A percentile compares a stretch with the other conserved stretches of the same genome.
phyloP scores from a whole-genome alignment of 495 filamentous ascomycete genomes.

The Amphirosellinia nigrospora region DNA sequence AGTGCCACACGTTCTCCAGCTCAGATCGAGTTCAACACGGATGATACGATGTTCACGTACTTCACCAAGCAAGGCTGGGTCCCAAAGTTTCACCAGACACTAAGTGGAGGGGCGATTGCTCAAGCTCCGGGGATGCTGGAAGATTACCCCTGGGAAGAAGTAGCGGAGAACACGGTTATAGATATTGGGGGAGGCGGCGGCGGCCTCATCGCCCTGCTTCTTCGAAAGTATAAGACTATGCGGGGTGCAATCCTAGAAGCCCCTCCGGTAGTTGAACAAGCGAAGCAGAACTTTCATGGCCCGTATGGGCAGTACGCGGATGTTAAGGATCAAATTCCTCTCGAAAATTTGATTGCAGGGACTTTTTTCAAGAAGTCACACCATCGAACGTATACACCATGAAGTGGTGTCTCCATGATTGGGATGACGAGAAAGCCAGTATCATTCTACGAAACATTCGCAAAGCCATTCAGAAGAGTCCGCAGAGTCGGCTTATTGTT shows the following conservation, averaged over 20 bases:
- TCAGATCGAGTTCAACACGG: constrained; percentile 41
- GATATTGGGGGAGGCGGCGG: constrained; percentile 30
- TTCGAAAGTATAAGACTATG: not conserved
- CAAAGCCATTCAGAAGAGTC: constrained; percentile 16
- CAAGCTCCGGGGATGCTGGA: constrained; percentile 43
- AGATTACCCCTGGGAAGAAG: constrained; percentile 43
- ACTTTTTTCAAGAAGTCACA: constrained; percentile 36
- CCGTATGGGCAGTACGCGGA: not conserved
- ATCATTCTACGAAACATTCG: constrained; percentile 29
- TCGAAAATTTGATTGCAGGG: constrained; percentile 30
- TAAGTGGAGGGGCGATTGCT: constrained; percentile 40
- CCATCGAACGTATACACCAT: constrained; percentile 34
- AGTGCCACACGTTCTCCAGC: constrained; percentile 27
- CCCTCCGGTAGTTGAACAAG: not conserved
- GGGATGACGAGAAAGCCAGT: constrained; percentile 34
- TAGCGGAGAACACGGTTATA: constrained; percentile 15
- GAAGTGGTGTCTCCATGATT: constrained; percentile 44
- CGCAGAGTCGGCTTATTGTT: constrained; percentile 29
- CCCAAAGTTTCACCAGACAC: constrained; percentile 34
- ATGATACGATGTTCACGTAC: constrained; percentile 43
- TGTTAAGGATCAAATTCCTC: not conserved
- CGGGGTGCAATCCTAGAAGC: not conserved
- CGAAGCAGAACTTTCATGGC: not conserved
- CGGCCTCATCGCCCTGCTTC: constrained; percentile 15
- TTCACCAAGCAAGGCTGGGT: constrained; percentile 37